These are phyloP conservation scores for Pugionium dolabratum DNA, from an alignment of 345 rosid genomes.

Conservation along the genomic window DNA sequence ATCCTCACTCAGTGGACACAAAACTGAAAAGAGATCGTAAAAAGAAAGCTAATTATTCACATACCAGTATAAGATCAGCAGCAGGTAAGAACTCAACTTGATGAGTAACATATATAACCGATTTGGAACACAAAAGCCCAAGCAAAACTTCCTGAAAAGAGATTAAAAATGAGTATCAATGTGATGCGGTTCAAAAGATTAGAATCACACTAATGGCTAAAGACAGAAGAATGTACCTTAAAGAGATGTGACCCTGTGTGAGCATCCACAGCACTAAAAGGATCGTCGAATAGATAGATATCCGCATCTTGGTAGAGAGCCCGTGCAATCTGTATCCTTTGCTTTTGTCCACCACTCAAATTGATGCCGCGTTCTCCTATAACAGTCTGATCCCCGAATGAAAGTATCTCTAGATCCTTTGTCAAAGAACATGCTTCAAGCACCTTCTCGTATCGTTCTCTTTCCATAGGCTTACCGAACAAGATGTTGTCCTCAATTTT, in stretches of 20 bases:
- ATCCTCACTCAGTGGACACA: neutral
- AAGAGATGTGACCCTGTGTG: constrained; percentile 84
- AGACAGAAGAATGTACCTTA: constrained; percentile 48
- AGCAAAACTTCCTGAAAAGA: constrained; percentile 61
- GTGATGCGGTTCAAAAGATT: neutral
- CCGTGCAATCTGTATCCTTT: constrained; percentile 78
- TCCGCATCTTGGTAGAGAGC: constrained; percentile 88
- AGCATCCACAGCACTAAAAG: constrained; percentile 91
- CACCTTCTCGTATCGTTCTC: constrained; percentile 55
- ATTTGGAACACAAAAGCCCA: constrained; percentile 53
- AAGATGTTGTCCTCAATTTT: constrained; percentile 78
- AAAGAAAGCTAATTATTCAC: constrained; percentile 24
- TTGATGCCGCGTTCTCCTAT: constrained; percentile 92
- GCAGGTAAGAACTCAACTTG: constrained; percentile 82
- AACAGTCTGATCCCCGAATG: constrained; percentile 76
- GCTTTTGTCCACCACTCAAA: constrained; percentile 91
- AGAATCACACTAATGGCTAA: neutral
- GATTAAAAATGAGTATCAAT: constrained; percentile 11
- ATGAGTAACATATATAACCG: constrained; percentile 80
- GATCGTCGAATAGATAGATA: constrained; percentile 85
- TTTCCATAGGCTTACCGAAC: constrained; percentile 74
- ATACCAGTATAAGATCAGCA: constrained; percentile 76
- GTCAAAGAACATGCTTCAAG: constrained; percentile 73
- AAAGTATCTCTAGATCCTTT: constrained; percentile 68
- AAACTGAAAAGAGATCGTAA: neutral